These are phyloP conservation scores for Aspergillus biplanus DNA, from an alignment of 495 filamentous ascomycete genomes.

Conservation along the genomic window DNA sequence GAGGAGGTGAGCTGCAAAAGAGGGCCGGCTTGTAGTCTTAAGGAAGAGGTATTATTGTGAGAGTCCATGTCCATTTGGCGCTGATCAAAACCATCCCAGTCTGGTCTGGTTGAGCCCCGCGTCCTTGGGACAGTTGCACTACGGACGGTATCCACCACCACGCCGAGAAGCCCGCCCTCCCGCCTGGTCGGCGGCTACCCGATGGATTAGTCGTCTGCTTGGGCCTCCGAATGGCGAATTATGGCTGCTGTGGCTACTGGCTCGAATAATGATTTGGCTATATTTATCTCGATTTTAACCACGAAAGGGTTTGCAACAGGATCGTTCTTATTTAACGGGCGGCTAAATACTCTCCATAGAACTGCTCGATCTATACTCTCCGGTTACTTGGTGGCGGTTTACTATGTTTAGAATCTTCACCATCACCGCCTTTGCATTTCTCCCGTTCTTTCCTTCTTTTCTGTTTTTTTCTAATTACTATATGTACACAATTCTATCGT, in stretches of 20 bases:
- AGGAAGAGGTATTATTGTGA: conserved; percentile 15
- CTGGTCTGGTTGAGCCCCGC: conserved; percentile 21
- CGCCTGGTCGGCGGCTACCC: conserved; percentile 9
- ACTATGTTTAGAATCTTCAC: no score
- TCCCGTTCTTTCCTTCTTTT: neutral
- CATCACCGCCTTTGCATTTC: no score
- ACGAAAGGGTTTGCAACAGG: no score
- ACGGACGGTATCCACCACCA: conserved; percentile 6
- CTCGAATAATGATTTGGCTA: no score
- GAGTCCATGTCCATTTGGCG: conserved; percentile 29
- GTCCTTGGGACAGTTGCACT: conserved; percentile 2
- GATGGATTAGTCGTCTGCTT: neutral
- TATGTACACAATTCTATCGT: neutral
- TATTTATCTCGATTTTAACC: no score
- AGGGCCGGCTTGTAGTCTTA: conserved; percentile 16
- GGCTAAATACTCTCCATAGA: no score
- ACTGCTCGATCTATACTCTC: no score
- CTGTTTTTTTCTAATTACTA: neutral
- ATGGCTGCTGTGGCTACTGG: neutral
- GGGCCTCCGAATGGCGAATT: neutral
- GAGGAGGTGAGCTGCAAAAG: conserved; percentile 18
- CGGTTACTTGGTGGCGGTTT: no score
- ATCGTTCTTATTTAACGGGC: no score
- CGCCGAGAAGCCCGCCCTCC: neutral
- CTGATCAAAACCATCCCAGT: conserved; percentile 8